Evolutionary conservation across 75 land plant genomes (phyloP), one percentile per base, ranked within the genome.

Genomic region (Picea glauca): DNA sequence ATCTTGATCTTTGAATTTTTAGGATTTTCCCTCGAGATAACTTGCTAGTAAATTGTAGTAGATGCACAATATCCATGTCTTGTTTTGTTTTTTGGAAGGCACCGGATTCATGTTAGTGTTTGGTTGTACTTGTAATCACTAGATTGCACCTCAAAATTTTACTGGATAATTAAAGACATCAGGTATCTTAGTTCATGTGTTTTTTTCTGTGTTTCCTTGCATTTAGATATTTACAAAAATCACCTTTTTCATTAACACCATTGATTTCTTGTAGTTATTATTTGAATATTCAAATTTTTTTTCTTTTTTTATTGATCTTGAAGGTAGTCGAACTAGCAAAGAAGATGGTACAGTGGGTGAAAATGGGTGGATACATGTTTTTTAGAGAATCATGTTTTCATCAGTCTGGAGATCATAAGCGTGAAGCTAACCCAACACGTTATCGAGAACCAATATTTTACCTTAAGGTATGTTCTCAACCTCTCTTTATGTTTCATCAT

Each of bases 321-420:
- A 30, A 96, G 99, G 98, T 98, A 12, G 83, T 87, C 57, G 82
- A 84, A 43, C 76, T 98, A 78, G 94, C 90, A 26, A 76, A 62
- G 75, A 86, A 83, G 60, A 92, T 95, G 91, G 54, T 93, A 32
- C 92, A 87, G 58, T 95, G 99, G 99, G 78, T 95, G 35, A 98
- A 92, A 80, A 83, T 82, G 54, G 98, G 96, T 18, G 99, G 99
- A 1, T 83, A 72, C 75, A 84, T 98, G 30, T 98, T 98, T 84
- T 95, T 98, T 79, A 88, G 99, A 58, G 99, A 98, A 80, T 98
- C 99, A 38, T 98, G 99, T 79, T 98, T 95, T 75, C 96, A 95
- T 77, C 99, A 95, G 74, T 98, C 99, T 81, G 99, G 98, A 72
- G 99, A 95, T 81, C 87, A 80, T 62, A 93, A 98, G 87, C 79